Percentiles rank a stretch among this genome's conserved stretches.
phyloP scores from a whole-genome alignment of 768 basidiomycete species.

The Tylopilus subfusipes region DNA sequence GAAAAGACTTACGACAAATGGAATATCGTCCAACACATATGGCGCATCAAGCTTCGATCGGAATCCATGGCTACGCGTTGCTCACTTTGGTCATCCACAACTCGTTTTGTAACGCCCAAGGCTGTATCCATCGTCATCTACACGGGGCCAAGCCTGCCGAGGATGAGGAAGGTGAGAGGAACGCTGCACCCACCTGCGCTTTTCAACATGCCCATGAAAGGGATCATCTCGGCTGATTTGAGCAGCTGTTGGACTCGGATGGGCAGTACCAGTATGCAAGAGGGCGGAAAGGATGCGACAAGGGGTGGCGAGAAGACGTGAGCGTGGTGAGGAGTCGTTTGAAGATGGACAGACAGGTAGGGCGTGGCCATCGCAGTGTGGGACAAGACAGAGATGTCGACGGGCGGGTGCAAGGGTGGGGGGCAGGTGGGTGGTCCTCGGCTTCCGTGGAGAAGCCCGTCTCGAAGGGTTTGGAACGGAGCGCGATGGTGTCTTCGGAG shows the following conservation, averaged over 20 bases:
- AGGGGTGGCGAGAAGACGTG: conserved; percentile 87
- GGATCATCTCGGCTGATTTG: conserved; percentile 52
- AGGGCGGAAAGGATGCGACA: conserved; percentile 71
- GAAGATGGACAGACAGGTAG: not conserved
- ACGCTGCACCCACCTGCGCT: conserved; percentile 76
- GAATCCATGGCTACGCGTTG: too few relatives aligned
- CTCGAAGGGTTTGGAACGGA: conserved; percentile 4
- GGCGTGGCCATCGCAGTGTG: conserved; percentile 3
- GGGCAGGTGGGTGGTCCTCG: conserved; percentile 5
- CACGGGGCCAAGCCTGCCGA: too few relatives aligned
- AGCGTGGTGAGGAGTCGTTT: not conserved
- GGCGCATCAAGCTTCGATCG: too few relatives aligned
- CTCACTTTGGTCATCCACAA: too few relatives aligned
- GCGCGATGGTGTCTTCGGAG: conserved; percentile 20
- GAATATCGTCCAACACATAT: too few relatives aligned
- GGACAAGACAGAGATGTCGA: not conserved
- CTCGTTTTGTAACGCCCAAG: too few relatives aligned
- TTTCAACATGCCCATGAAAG: conserved; percentile 64
- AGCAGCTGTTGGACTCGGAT: conserved; percentile 72
- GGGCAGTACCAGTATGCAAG: conserved; percentile 76
- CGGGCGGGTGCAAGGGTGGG: too few relatives aligned
- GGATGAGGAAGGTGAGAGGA: conserved; percentile 85
- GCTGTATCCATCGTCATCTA: too few relatives aligned
- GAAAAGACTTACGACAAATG: too few relatives aligned
- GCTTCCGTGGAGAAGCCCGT: conserved; percentile 13